Conservation (phyloP, 228 moss, liverwort and hornwort species). For the Sphagnum fallax region DNA sequence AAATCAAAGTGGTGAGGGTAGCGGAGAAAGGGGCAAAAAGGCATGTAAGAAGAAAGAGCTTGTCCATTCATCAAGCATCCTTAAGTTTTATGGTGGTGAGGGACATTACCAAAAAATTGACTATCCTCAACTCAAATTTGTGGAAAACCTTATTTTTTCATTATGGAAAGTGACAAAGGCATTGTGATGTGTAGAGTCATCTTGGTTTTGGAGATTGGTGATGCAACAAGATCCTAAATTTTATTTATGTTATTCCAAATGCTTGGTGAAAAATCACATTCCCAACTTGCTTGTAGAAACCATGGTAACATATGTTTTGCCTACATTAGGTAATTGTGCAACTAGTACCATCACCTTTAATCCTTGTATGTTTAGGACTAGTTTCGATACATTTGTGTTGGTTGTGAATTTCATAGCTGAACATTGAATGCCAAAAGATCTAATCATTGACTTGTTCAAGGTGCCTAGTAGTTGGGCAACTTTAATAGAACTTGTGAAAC, state of each 20-base stretch:
- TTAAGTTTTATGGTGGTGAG: too few species aligned
- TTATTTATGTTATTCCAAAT: not conserved
- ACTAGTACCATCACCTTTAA: too few species aligned
- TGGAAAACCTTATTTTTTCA: not conserved
- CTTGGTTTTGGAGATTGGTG: not conserved
- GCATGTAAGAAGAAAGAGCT: too few species aligned
- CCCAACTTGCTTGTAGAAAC: not conserved
- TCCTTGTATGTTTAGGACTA: too few species aligned
- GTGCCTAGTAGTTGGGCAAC: not conserved
- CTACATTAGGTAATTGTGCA: too few species aligned
- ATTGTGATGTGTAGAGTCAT: not conserved
- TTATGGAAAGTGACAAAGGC: not conserved
- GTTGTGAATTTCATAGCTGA: constrained; percentile 2
- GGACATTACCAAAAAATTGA: not conserved
- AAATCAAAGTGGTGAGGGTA: too few species aligned
- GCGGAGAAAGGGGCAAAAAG: too few species aligned
- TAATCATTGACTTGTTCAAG: not conserved
- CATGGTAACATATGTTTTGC: not conserved
- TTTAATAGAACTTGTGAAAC: not conserved
- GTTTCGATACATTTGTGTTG: not conserved
- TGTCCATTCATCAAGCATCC: too few species aligned
- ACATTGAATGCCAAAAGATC: not conserved
- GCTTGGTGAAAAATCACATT: not conserved
- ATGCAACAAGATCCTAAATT: not conserved
- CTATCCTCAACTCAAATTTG: not conserved